Evolutionary conservation across 1,284 basidiomycete genomes (phyloP).

Genomic region (Leccinum pallidistipes): DNA sequence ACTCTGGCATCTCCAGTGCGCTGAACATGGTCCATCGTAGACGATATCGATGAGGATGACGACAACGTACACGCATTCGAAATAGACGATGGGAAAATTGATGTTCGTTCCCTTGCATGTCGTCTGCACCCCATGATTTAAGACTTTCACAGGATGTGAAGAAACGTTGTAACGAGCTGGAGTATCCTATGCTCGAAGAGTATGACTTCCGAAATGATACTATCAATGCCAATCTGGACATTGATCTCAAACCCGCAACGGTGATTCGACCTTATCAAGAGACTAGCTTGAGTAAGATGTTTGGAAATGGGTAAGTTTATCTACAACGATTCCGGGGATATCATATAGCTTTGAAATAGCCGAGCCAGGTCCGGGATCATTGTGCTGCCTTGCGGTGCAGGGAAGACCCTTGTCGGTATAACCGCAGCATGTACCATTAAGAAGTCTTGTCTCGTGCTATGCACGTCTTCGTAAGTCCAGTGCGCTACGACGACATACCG

Average conservation of each 20-base stretch:
- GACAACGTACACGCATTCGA: conserved; percentile 95
- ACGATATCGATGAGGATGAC: conserved; percentile 95
- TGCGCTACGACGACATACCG: background rate
- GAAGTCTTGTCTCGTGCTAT: conserved; percentile 97
- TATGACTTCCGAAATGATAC: conserved; percentile 98
- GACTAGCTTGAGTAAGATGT: conserved; percentile 97
- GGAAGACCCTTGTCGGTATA: conserved; percentile 98
- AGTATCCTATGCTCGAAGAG: conserved; percentile 96
- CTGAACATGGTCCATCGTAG: conserved; percentile 40
- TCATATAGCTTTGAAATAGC: conserved; percentile 41
- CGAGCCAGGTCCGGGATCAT: conserved; percentile 98
- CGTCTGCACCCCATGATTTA: background rate
- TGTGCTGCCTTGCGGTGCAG: conserved; percentile 97
- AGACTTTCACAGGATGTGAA: conserved; percentile 72
- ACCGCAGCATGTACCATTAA: conserved; percentile 99
- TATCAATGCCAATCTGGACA: conserved; percentile 91
- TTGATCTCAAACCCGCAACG: conserved; percentile 95
- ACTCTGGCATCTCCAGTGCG: background rate
- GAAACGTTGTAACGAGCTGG: conserved; percentile 90
- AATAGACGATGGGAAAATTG: conserved; percentile 89
- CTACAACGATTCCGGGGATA: background rate
- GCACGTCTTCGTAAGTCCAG: conserved; percentile 85
- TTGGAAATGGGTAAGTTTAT: conserved; percentile 83
- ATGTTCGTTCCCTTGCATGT: conserved; percentile 49
- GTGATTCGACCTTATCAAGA: conserved; percentile 97